Evolutionary conservation across 1,284 basidiomycete species (phyloP), one percentile per base, ranked within the genome.

Genomic region (Vanrija pseudolonga): DNA sequence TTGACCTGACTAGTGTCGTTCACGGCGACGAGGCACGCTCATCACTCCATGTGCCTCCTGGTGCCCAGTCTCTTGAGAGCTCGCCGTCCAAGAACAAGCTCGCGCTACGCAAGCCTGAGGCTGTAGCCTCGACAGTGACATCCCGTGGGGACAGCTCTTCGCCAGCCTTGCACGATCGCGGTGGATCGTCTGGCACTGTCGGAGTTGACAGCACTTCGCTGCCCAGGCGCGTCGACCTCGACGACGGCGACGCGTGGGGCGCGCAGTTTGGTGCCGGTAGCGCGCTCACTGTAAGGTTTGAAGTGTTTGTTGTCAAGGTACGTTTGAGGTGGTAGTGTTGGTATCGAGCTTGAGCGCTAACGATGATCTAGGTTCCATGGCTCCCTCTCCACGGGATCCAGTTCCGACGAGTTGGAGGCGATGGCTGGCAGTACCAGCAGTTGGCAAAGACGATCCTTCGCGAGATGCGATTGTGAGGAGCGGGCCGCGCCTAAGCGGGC

Each of bases 341-440:
- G 20, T 26, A 19, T 15, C 11, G 6, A 24, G 23, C 15, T 15
- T 4, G 6, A 24, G 23, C 15, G 23, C 57, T 56, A 36, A 64
- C n/a, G n/a, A n/a, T 44, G 20, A 32, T n/a, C 23, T 66, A 95
- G 89, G 89, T 97, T 18, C 95, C 95, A 28, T 89, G 88, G 82
- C 76, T 98, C 55, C 91, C 94, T 1, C 80, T 98, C 28, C 90
- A 97, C 71, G 95, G 95, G 1, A 87, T 98, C 55, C 95, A 98
- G 72, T 98, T 98, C 80, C 85, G 94, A 51, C 82, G 95, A 54
- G 84, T 89, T 0, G 85, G 89, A 43, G 94, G 94, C 3, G 92
- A 97, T 64, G 90, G 90, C 3, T 97, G 93, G 94, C 92, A 97
- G 77, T 96, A 97, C 74, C 89, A 93, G 73, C 93, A 92, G 88